Evolutionary conservation across 345 rosid species (phyloP).

Genomic region (Eucalyptus viminalis): DNA sequence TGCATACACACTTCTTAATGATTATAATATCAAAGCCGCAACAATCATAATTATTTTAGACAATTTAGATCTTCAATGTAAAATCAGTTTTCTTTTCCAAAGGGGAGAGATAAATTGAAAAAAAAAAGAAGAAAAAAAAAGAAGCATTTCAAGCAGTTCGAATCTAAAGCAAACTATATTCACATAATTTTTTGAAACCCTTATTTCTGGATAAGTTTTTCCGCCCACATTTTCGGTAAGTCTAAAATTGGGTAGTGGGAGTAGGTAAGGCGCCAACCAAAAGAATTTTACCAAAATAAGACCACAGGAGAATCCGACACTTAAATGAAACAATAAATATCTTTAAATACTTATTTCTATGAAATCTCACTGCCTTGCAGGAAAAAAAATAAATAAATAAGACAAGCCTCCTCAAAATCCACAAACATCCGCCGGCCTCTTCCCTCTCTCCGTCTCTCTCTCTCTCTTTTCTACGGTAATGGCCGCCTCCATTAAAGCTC

Average conservation of each 20-base stretch:
- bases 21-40: background rate
- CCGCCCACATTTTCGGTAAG: no score
- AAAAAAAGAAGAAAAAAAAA: no score
- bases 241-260: background rate
- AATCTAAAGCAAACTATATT: background rate
- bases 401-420: background rate
- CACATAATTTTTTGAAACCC: background rate
- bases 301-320: background rate
- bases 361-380: background rate
- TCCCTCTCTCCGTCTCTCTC: background rate
- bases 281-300: background rate
- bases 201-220: background rate
- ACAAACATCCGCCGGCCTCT: background rate
- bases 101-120: background rate
- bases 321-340: background rate
- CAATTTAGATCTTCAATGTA: background rate
- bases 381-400: background rate
- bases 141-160: background rate
- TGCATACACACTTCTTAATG: background rate
- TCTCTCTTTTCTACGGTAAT: background rate
- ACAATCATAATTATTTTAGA: background rate
- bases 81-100: background rate
- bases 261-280: background rate
- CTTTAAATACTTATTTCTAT: background rate
- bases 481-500: background rate